phyloP scores from a whole-genome alignment of 192 early-diverging fungal species.

The Coemansia sp. region DNA sequence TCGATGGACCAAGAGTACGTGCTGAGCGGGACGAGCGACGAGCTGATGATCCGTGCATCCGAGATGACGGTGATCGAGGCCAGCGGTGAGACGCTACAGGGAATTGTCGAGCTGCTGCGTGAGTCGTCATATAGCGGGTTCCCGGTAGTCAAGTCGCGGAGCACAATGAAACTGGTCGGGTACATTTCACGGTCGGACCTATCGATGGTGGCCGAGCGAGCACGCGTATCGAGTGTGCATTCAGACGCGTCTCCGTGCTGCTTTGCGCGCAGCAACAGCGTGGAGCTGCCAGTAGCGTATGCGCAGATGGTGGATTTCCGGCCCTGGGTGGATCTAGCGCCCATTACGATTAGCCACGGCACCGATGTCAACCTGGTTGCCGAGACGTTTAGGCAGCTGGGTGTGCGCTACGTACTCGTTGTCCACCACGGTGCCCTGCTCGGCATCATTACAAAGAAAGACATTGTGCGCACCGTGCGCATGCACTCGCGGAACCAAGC shows the following conservation, averaged over 20 bases:
- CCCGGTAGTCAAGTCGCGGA: slow-evolving; percentile 62
- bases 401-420: slow-evolving; percentile 61
- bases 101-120: slow-evolving; percentile 44
- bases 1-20: slow-evolving; percentile 60
- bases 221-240: slow-evolving; percentile 15
- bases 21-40: slow-evolving; percentile 53
- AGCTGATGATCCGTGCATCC: slow-evolving; percentile 63
- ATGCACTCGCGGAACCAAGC: slow-evolving; percentile 41
- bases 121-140: slow-evolving; percentile 65
- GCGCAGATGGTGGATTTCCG: slow-evolving; percentile 54
- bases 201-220: slow-evolving; percentile 28
- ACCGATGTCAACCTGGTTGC: slow-evolving; percentile 66
- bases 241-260: slow-evolving; percentile 32
- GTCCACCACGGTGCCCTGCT: slow-evolving; percentile 59
- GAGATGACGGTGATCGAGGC: slow-evolving; percentile 58
- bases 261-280: background rate
- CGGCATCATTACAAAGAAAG: slow-evolving; percentile 73
- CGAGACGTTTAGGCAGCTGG: slow-evolving; percentile 69
- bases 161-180: slow-evolving; percentile 63
- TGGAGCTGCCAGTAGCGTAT: background rate
- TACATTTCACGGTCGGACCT: slow-evolving; percentile 69
- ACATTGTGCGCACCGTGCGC: slow-evolving; percentile 56
- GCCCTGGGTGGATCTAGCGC: slow-evolving; percentile 68
- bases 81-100: slow-evolving; percentile 50
- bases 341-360: slow-evolving; percentile 60